Conservation (phyloP, 148 eudicot species). For the Rhododendron ferrugineum region DNA sequence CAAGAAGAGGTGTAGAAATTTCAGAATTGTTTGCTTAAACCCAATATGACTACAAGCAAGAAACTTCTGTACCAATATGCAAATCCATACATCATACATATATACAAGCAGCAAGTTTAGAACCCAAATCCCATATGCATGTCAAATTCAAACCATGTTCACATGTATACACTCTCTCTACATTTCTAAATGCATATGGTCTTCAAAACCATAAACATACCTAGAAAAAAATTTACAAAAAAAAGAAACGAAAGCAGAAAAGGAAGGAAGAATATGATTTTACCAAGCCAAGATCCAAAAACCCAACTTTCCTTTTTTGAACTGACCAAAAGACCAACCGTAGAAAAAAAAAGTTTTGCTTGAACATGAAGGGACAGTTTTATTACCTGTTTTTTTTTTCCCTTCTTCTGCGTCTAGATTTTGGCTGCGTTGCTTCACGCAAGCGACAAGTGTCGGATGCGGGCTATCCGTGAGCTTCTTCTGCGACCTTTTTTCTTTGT, state of each 20-base stretch:
- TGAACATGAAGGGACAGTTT: neutral
- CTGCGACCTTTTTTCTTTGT: neutral
- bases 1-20: neutral
- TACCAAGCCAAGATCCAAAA: neutral
- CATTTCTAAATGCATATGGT: neutral
- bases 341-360: neutral
- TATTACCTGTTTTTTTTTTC: neutral
- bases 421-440: neutral
- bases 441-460: neutral
- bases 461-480: neutral
- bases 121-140: neutral
- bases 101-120: neutral
- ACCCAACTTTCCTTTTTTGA: neutral
- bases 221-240: neutral
- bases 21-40: neutral
- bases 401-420: neutral
- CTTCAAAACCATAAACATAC: neutral
- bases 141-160: neutral
- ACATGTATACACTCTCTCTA: neutral
- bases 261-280: neutral
- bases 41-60: neutral
- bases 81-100: neutral
- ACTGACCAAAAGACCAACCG: neutral
- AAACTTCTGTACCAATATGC: neutral
- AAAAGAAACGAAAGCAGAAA: neutral